Conservation (phyloP, 2,329 filamentous ascomycete species). For the Epichloe baconii region DNA sequence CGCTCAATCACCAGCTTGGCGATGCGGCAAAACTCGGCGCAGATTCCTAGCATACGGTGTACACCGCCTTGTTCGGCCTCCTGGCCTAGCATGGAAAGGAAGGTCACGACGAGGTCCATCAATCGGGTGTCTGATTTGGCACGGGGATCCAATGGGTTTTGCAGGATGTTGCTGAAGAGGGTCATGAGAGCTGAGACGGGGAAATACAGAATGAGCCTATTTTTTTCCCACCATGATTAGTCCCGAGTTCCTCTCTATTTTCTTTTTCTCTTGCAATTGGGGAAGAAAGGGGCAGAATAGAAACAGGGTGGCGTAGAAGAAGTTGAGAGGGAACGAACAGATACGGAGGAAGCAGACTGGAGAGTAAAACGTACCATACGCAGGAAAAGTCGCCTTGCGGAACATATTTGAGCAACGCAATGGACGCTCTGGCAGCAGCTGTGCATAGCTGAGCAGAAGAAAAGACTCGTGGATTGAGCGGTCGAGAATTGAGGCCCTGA, state of each 20-base stretch:
- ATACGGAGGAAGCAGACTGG: neutral
- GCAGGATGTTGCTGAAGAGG: conserved; percentile 88
- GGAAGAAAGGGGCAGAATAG: neutral
- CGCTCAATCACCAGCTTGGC: conserved; percentile 84
- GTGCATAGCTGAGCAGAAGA: conserved; percentile 88
- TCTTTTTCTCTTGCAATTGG: neutral
- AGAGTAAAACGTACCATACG: conserved; percentile 59
- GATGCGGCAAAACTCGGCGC: conserved; percentile 93
- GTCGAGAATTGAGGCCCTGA: conserved; percentile 79
- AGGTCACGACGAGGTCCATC: conserved; percentile 88
- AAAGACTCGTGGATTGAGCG: conserved; percentile 87
- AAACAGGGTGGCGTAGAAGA: neutral
- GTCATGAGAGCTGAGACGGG: conserved; percentile 91
- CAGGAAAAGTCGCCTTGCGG: conserved; percentile 90
- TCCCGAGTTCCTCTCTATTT: too few relatives aligned
- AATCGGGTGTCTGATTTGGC: conserved; percentile 80
- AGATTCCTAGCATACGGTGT: conserved; percentile 85
- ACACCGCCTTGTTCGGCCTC: conserved; percentile 86
- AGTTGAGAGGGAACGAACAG: neutral
- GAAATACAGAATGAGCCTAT: conserved; percentile 83
- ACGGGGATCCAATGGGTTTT: conserved; percentile 82
- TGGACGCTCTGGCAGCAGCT: conserved; percentile 81
- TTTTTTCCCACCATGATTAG: too few relatives aligned
- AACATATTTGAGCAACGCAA: conserved; percentile 89
- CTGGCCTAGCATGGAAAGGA: conserved; percentile 75